These are phyloP conservation scores for Monosporascus sp. DNA, from an alignment of 2,329 filamentous ascomycete genomes.

Conservation along the genomic window DNA sequence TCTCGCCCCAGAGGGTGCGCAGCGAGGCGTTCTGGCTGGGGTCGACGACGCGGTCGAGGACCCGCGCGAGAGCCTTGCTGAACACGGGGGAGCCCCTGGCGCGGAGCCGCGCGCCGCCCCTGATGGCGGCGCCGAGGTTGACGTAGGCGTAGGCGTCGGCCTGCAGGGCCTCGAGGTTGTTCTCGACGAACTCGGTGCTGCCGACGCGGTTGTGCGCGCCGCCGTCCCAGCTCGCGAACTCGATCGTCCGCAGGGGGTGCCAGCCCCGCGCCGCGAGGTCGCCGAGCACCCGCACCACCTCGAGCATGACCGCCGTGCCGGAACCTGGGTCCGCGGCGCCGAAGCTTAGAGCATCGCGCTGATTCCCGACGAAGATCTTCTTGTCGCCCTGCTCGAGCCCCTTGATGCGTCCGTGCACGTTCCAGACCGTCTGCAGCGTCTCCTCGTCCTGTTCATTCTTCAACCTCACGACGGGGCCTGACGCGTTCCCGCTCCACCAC, in stretches of 20 bases:
- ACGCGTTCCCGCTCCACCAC: conserved; percentile 79
- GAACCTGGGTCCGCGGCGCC: conserved; percentile 82
- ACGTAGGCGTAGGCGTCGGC: conserved; percentile 78
- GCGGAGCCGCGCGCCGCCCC: conserved; percentile 62
- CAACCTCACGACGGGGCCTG: conserved; percentile 72
- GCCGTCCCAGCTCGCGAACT: conserved; percentile 96
- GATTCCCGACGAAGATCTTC: conserved; percentile 84
- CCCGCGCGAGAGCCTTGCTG: conserved; percentile 62
- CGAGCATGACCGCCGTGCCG: conserved; percentile 86
- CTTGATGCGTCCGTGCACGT: conserved; percentile 76
- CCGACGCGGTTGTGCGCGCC: conserved; percentile 91
- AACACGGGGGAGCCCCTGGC: conserved; percentile 80
- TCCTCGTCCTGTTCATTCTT: conserved; percentile 84
- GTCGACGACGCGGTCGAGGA: conserved; percentile 70
- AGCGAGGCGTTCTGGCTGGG: conserved; percentile 67
- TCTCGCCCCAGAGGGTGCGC: conserved; percentile 68
- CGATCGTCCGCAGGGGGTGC: conserved; percentile 88
- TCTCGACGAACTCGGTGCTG: conserved; percentile 92
- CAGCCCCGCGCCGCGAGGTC: conserved; percentile 72
- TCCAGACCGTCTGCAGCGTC: conserved; percentile 81
- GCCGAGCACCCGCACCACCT: conserved; percentile 80
- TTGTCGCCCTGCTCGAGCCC: conserved; percentile 82
- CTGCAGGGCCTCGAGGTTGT: conserved; percentile 67
- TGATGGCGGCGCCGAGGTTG: conserved; percentile 81
- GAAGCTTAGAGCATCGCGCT: conserved; percentile 88